Conservation (phyloP, 805 yeast genomes). For the Pichia nakasei region DNA sequence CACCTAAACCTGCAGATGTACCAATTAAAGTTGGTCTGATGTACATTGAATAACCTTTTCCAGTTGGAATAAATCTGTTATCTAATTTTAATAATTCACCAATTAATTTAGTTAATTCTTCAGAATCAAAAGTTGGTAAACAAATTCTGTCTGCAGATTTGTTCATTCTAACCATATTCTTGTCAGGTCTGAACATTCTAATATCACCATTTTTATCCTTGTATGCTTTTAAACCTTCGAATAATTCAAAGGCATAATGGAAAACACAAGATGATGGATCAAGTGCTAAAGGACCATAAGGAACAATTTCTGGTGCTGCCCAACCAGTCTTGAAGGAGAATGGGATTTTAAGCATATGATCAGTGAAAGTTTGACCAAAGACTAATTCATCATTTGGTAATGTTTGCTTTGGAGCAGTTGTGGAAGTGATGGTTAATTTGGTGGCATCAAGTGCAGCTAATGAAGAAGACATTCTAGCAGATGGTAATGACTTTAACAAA, state of each 20-base stretch:
- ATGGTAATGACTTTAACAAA: not conserved
- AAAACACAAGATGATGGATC: conserved; percentile 89
- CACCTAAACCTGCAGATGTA: conserved; percentile 84
- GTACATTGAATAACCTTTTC: conserved; percentile 85
- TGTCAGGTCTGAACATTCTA: conserved; percentile 84
- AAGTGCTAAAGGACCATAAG: conserved; percentile 64
- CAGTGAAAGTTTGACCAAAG: conserved; percentile 72
- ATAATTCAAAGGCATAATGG: conserved; percentile 91
- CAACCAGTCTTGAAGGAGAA: conserved; percentile 78
- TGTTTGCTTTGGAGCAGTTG: conserved; percentile 41
- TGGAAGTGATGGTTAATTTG: conserved; percentile 40
- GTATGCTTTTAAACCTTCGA: conserved; percentile 96
- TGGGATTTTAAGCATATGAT: conserved; percentile 81
- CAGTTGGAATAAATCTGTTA: conserved; percentile 69
- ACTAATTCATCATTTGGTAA: conserved; percentile 55
- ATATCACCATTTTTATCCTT: conserved; percentile 51
- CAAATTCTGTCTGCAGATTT: conserved; percentile 82
- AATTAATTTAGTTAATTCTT: conserved; percentile 65
- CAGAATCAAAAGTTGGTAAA: conserved; percentile 77
- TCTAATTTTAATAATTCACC: conserved; percentile 72
- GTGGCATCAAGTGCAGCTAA: conserved; percentile 41
- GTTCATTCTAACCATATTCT: conserved; percentile 89
- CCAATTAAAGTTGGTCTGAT: conserved; percentile 95
- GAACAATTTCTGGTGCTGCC: conserved; percentile 82
- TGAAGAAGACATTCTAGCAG: conserved; percentile 18